phyloP scores from a whole-genome alignment of 768 basidiomycete genomes.

The Artomyces pyxidatus region DNA sequence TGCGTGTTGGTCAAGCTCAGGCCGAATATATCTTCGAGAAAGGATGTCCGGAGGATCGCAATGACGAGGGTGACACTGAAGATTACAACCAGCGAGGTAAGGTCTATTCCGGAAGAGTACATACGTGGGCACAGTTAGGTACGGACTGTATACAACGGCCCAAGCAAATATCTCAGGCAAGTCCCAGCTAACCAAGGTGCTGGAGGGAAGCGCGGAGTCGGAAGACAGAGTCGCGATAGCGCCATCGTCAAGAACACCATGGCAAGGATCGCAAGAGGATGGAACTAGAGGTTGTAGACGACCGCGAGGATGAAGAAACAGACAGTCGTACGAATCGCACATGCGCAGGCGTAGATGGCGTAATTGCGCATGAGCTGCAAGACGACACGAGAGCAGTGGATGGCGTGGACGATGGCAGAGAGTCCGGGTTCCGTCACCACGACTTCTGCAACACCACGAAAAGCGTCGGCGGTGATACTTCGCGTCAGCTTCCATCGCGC shows the following conservation, averaged over 20 bases:
- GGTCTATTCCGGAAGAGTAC: constrained; percentile 7
- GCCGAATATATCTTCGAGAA: constrained; percentile 84
- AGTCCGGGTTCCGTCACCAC: constrained; percentile 97
- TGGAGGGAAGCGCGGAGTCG: constrained; percentile 91
- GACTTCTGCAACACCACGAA: constrained; percentile 97
- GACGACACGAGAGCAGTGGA: constrained; percentile 95
- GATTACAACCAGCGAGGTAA: constrained; percentile 6
- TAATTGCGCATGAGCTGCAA: constrained; percentile 99
- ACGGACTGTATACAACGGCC: constrained; percentile 92
- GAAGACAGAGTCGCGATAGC: constrained; percentile 98
- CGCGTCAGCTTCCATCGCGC: constrained; percentile 77
- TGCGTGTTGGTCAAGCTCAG: constrained; percentile 40
- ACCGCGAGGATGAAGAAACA: constrained; percentile 95
- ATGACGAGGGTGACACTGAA: constrained; percentile 66
- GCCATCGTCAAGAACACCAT: constrained; percentile 97
- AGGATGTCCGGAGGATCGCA: constrained; percentile 77
- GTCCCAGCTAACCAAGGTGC: constrained; percentile 93
- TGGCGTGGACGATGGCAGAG: constrained; percentile 98
- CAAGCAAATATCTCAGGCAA: constrained; percentile 93
- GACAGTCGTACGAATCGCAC: constrained; percentile 97
- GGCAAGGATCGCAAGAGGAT: constrained; percentile 98
- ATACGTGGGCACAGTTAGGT: constrained; percentile 88
- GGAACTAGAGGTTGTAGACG: constrained; percentile 97
- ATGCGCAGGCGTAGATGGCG: constrained; percentile 91
- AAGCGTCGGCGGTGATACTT: constrained; percentile 97